phyloP scores from a whole-genome alignment of 2,329 filamentous ascomycete species.

The Beauveria caledonica region DNA sequence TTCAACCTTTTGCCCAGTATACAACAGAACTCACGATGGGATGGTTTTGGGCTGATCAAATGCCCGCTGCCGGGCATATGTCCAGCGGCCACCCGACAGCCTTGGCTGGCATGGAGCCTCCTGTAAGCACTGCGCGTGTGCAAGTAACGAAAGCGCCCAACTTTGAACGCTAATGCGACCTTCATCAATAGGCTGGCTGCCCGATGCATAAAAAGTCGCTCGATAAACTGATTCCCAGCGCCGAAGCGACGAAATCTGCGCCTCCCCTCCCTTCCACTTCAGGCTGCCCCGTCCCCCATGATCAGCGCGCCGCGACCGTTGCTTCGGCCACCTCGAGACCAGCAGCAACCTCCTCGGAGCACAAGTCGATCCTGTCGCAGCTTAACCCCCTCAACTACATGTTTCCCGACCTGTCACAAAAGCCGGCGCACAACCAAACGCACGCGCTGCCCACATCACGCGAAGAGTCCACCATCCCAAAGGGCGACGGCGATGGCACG shows the following conservation, averaged over 20 bases:
- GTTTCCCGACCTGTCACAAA: constrained; percentile 79
- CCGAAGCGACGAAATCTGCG: constrained; percentile 17
- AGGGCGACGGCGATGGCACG: constrained; percentile 65
- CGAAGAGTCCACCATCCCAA: constrained; percentile 85
- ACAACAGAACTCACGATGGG: constrained; percentile 36
- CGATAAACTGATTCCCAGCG: constrained; percentile 34
- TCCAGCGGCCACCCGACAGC: constrained; percentile 26
- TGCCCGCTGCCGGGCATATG: constrained; percentile 27
- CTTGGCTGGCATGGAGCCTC: constrained; percentile 23
- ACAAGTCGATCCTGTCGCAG: constrained; percentile 44
- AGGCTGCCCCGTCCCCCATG: constrained; percentile 40
- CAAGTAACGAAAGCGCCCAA: neutral
- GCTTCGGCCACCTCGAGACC: neutral
- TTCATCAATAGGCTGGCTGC: constrained; percentile 37
- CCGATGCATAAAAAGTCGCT: constrained; percentile 50
- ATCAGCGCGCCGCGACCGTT: constrained; percentile 15
- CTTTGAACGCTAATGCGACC: constrained; percentile 14
- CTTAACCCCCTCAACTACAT: constrained; percentile 83
- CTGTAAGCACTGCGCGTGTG: constrained; percentile 19
- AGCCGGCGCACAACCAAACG: constrained; percentile 63
- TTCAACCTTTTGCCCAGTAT: neutral
- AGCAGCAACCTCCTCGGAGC: constrained; percentile 16
- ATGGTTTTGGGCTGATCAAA: constrained; percentile 54
- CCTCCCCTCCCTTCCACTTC: constrained; percentile 24
- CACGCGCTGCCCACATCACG: constrained; percentile 68